Percentiles rank a stretch among this genome's conserved stretches.
Evolutionary conservation across 768 basidiomycete species (phyloP).

Genomic region (Hysterangium stoloniferum): DNA sequence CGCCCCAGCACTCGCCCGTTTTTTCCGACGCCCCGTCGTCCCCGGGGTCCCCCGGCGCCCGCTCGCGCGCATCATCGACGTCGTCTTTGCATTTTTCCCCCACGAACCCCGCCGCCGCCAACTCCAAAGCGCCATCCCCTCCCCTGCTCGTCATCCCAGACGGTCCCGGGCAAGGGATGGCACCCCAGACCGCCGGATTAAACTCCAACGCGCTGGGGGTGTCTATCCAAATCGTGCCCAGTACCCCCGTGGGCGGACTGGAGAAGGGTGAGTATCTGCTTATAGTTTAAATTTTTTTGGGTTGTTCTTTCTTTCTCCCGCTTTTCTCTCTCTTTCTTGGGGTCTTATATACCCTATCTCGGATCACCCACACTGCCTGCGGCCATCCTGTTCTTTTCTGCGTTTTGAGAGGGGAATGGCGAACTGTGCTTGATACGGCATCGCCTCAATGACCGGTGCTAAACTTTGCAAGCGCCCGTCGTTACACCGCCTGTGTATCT

Average conservation of each 20-base stretch:
- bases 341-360: too few relatives aligned
- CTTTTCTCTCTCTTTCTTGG: too few relatives aligned
- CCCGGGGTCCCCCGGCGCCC: conserved; percentile 28
- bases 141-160: conserved; percentile 54
- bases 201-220: conserved; percentile 40
- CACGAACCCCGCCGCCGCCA: conserved; percentile 37
- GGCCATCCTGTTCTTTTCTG: too few relatives aligned
- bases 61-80: conserved; percentile 51
- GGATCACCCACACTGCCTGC: too few relatives aligned
- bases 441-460: too few relatives aligned
- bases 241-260: conserved; percentile 63
- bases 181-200: conserved; percentile 56
- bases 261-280: conserved; percentile 44
- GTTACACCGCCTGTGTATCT: too few relatives aligned
- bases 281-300: too few relatives aligned
- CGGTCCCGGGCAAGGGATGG: neutral
- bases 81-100: conserved; percentile 53
- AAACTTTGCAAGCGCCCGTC: too few relatives aligned
- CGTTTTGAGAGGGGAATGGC: too few relatives aligned
- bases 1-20: conserved; percentile 53
- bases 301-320: too few relatives aligned
- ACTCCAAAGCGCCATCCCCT: conserved; percentile 55
- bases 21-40: conserved; percentile 48
- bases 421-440: too few relatives aligned
- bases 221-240: conserved; percentile 71